Percentiles rank a stretch among this genome's conserved stretches.
These are phyloP conservation scores for Moelleriella libera DNA, from an alignment of 2,329 filamentous ascomycete genomes.

Conservation along the genomic window DNA sequence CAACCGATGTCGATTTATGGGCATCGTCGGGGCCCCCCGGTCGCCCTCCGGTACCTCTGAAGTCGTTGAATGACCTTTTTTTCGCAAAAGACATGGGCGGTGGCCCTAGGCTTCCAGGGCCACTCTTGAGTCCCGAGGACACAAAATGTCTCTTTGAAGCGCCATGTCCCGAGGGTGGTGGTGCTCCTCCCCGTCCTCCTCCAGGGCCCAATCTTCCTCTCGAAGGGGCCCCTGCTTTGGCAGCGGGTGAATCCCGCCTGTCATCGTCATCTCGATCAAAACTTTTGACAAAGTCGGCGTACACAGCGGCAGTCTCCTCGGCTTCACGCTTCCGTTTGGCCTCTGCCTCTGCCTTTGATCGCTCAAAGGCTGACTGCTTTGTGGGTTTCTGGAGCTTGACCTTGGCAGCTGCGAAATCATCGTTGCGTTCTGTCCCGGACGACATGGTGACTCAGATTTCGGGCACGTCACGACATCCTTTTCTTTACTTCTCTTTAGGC, in stretches of 20 bases:
- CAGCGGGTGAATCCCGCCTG: slow-evolving; percentile 2
- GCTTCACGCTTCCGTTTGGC: slow-evolving; percentile 74
- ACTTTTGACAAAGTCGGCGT: slow-evolving; percentile 76
- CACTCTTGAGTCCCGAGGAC: slow-evolving; percentile 39
- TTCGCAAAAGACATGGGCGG: slow-evolving; percentile 32
- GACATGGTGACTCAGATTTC: slow-evolving; percentile 22
- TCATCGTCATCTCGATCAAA: slow-evolving; percentile 47
- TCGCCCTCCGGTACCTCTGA: slow-evolving; percentile 18
- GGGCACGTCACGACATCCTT: slow-evolving; percentile 4
- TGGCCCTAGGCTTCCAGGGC: slow-evolving; percentile 47
- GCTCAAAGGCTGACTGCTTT: slow-evolving; percentile 80
- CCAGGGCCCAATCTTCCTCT: slow-evolving; percentile 2
- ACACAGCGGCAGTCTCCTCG: slow-evolving; percentile 75
- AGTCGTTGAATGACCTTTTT: slow-evolving; percentile 36
- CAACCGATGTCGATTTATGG: slow-evolving; percentile 27
- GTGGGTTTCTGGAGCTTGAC: slow-evolving; percentile 66
- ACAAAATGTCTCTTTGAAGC: slow-evolving; percentile 50
- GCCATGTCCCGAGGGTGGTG: slow-evolving; percentile 3
- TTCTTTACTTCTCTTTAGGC: neutral
- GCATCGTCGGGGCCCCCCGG: slow-evolving; percentile 12
- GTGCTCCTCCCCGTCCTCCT: neutral
- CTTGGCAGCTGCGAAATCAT: slow-evolving; percentile 53
- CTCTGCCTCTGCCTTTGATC: slow-evolving; percentile 77
- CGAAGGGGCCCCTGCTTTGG: slow-evolving; percentile 10
- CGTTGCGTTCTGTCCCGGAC: slow-evolving; percentile 28